Base-by-base conservation (phyloP, 495 filamentous ascomycete genomes). In the Annulohypoxylon stygium region DNA sequence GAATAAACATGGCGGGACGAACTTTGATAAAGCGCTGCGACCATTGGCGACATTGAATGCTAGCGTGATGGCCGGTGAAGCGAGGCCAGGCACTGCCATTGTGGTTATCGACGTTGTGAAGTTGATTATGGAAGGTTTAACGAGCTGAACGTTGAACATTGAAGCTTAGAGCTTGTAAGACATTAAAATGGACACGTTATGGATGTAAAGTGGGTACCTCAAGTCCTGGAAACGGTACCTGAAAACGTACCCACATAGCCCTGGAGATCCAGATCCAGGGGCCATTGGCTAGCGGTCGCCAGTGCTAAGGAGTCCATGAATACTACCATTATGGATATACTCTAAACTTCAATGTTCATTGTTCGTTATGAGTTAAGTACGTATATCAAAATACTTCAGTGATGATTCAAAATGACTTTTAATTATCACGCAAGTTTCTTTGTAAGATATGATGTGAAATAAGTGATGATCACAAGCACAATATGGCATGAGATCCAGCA, bases 1-100 rank as follows among this genome's bases (percentile, higher is more conserved):
- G 59, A 97, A 82, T 2, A 98, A 84, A 0, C 91, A 79, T 3
- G 92, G 90, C 4, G 87, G 78, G 37, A 87, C 67, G 39, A 85
- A 59, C 51, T 74, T 79, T 14, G 82, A 82, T 20, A 86, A 71
- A 2, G 61, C 23, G 66, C 80, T 80, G 12, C 78, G 81, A 16
- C 83, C 82, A 62, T 79, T 85, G 68, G 81, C 81, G 30, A 84
- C 50, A 45, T 85, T 80, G 0, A 81, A 71, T 4, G 11, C 70
- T 11, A 79, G 23, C 10, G 23, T 65, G 16, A 65, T 59, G 2
- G 70, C 67, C 53, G 66, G 57, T 73, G 60, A 83, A 51, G 53
- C 53, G 4, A 79, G 14, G 14, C 78, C 61, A 9, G 73, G 69
- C 12, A 66, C 61, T 48, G 71, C 59, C 78, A 78, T 78, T 58